phyloP scores from a whole-genome alignment of 345 rosid species.

The Salix koriyanagi region DNA sequence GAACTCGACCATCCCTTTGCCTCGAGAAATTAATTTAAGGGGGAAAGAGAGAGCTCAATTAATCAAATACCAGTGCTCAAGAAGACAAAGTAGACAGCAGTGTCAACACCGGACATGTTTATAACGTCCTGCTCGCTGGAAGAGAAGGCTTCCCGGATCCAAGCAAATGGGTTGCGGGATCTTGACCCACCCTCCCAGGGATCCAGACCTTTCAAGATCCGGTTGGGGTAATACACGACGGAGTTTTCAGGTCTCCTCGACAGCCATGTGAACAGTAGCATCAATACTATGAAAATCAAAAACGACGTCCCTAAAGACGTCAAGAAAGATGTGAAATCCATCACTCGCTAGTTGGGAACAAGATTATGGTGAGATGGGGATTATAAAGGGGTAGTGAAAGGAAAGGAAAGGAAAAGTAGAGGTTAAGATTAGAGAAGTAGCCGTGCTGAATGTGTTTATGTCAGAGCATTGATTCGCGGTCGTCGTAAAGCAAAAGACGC shows the following conservation, averaged over 20 bases:
- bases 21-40: no score
- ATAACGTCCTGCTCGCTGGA: conserved; percentile 70
- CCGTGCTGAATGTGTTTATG: no score
- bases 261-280: conserved; percentile 67
- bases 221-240: conserved; percentile 70
- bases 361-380: background rate
- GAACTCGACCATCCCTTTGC: no score
- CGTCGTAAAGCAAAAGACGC: no score
- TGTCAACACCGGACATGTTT: conserved; percentile 67
- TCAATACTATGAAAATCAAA: conserved; percentile 54
- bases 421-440: background rate
- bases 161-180: conserved; percentile 62
- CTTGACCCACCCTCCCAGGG: conserved; percentile 61
- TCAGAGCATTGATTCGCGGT: background rate
- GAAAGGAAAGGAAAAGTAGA: background rate
- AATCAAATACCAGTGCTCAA: conserved; percentile 61
- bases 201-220: conserved; percentile 72
- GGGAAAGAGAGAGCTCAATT: background rate
- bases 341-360: conserved; percentile 9
- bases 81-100: conserved; percentile 94
- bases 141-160: conserved; percentile 68
- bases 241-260: conserved; percentile 58
- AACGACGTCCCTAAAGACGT: conserved; percentile 79
- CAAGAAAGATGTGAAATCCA: conserved; percentile 74
- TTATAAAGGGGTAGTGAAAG: background rate